Percentiles rank a stretch among this genome's conserved stretches.
Conservation (phyloP, 169 alveolate species). For the Eimeria tenella region DNA sequence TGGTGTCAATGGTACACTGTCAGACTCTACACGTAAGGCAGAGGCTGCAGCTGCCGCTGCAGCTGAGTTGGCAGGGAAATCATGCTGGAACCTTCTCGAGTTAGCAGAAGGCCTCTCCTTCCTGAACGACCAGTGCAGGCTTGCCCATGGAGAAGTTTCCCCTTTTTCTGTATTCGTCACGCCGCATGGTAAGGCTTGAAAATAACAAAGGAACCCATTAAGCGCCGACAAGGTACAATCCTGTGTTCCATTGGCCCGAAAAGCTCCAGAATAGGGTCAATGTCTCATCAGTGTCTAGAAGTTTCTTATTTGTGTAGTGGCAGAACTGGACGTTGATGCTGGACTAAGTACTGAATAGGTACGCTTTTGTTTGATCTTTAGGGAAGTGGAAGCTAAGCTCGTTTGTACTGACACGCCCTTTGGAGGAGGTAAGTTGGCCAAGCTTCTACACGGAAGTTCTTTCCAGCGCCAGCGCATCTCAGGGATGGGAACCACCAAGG, state of each 20-base stretch:
- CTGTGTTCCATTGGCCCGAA: too few relatives aligned
- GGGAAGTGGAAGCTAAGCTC: conserved; percentile 62
- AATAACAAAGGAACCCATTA: not conserved
- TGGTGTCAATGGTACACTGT: not conserved
- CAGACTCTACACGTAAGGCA: not conserved
- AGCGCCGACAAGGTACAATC: too few relatives aligned
- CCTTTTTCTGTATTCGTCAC: conserved; percentile 77
- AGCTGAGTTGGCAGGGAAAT: conserved; percentile 20
- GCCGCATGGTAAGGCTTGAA: conserved; percentile 53
- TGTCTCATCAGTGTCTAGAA: too few relatives aligned
- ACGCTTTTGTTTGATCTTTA: not conserved
- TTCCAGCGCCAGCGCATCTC: conserved; percentile 44
- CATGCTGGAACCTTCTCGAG: conserved; percentile 60
- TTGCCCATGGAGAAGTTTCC: conserved; percentile 66
- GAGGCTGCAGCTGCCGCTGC: conserved; percentile 69
- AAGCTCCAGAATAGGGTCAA: too few relatives aligned
- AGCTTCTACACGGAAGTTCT: conserved; percentile 26
- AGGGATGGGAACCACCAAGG: conserved; percentile 69
- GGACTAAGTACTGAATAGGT: too few relatives aligned
- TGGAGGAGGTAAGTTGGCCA: conserved; percentile 56
- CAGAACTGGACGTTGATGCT: too few relatives aligned
- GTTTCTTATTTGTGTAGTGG: too few relatives aligned
- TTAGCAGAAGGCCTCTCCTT: conserved; percentile 62
- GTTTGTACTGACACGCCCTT: conserved; percentile 48
- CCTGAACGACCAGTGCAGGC: conserved; percentile 65